Percentiles rank a stretch among this genome's conserved stretches.
These are phyloP conservation scores for Mortierella claussenii DNA, from an alignment of 192 early-diverging fungal genomes.

Conservation along the genomic window DNA sequence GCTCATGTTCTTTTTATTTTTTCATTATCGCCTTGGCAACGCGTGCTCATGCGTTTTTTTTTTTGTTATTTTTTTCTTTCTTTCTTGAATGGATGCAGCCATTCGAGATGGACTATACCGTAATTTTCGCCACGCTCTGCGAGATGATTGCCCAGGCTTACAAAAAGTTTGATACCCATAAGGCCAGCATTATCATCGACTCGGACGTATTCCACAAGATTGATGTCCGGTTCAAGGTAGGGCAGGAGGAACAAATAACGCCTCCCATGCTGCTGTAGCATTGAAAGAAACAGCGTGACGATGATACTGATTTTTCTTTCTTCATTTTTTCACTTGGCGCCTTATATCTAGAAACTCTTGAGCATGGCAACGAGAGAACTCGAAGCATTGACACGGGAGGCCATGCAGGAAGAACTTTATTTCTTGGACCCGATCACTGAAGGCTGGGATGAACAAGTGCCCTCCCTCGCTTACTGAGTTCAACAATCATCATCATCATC, in stretches of 20 bases:
- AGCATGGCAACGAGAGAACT: conserved; percentile 8
- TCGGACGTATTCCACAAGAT: conserved; percentile 24
- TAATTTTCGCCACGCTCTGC: conserved; percentile 28
- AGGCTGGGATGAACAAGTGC: conserved; percentile 18
- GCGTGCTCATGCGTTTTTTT: too few relatives aligned
- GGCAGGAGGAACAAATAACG: neutral
- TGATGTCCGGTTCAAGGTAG: conserved; percentile 36
- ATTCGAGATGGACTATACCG: conserved; percentile 39
- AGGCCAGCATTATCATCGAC: conserved; percentile 1
- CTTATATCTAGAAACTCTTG: conserved; percentile 26
- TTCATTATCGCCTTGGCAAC: neutral
- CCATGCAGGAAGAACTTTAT: conserved; percentile 21
- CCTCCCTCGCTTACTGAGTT: conserved; percentile 3
- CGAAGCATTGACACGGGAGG: conserved; percentile 11
- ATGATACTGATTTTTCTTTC: neutral
- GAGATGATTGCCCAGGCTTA: conserved; percentile 28
- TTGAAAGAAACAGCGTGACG: neutral
- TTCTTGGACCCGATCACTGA: conserved; percentile 14
- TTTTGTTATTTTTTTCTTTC: neutral
- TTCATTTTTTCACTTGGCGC: too few relatives aligned
- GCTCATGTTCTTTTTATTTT: neutral
- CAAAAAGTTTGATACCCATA: conserved; percentile 30
- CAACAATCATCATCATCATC: too few relatives aligned
- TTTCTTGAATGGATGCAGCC: too few relatives aligned
- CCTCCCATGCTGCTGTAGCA: too few relatives aligned